These are phyloP conservation scores for Auricularia heimuer DNA, from an alignment of 768 basidiomycete genomes.

Conservation along the genomic window DNA sequence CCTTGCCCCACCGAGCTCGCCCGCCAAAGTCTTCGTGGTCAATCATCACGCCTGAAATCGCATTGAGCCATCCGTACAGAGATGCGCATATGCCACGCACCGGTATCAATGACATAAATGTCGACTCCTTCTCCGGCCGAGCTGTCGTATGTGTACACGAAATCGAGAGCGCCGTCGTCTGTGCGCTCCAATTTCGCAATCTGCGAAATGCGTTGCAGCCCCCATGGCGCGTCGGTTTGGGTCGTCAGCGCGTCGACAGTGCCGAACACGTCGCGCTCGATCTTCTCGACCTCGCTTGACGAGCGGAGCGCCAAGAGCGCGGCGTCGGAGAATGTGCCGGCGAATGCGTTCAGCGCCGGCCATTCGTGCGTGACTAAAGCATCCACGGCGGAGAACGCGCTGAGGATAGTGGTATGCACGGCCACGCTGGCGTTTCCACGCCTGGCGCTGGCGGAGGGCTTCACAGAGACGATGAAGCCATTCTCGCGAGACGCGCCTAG, in stretches of 20 bases:
- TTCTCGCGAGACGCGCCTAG: background rate
- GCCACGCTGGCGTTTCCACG: background rate
- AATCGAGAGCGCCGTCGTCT: background rate
- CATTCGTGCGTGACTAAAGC: constrained; percentile 14
- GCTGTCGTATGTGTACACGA: constrained; percentile 4
- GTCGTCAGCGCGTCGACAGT: constrained; percentile 11
- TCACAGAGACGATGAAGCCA: background rate
- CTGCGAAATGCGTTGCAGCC: constrained; percentile 14
- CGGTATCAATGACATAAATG: constrained; percentile 8
- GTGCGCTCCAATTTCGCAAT: constrained; percentile 3
- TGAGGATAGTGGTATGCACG: constrained; percentile 6
- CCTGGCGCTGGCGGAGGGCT: background rate
- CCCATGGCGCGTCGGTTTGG: constrained; percentile 17
- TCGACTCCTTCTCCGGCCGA: constrained; percentile 3
- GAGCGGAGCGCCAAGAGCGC: constrained; percentile 19
- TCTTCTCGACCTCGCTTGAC: constrained; percentile 18
- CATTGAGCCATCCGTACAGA: background rate
- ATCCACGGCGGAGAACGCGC: constrained; percentile 11
- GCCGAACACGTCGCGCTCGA: constrained; percentile 24
- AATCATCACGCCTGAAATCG: background rate
- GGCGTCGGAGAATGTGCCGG: constrained; percentile 9
- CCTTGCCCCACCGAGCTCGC: background rate
- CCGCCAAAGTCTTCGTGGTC: constrained; percentile 5
- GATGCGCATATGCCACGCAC: constrained; percentile 16
- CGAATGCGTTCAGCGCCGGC: constrained; percentile 5